Base-by-base conservation (phyloP, 2,329 filamentous ascomycete genomes). In the Xylaria sp. region DNA sequence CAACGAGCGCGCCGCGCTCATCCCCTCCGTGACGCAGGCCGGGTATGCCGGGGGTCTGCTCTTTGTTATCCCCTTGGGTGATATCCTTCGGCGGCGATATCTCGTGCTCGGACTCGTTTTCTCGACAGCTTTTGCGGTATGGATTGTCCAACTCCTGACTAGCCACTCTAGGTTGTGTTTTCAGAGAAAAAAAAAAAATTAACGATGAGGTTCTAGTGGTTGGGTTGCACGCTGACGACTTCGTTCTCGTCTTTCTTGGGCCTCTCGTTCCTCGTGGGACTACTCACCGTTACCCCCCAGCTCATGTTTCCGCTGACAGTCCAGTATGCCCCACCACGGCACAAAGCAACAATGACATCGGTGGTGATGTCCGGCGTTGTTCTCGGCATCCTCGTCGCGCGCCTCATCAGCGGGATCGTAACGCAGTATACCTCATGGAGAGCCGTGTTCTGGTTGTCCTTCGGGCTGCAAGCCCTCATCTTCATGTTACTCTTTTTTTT, bases 271-370 rank as follows among this genome's bases (percentile, higher is more conserved):
- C 77, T 94, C 57, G 87, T 86, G 11, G 88, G 89, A n/a, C 77
- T 90, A n/a, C 89, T 89, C 1, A 95, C 91, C 0, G 91, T 94
- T 1, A 94, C 92, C 2, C 92, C 91, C 12, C 88, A 90, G 75
- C 78, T 90, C 57, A 92, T 95, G 90, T 87, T 95, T 15, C 92
- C 92, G 0, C 80, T 95, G 0, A 90, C 94, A 0, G 90, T 91
- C 2, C 91, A 94, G 70, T 87, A 94, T 17, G 91, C 92, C 0
- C 90, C 91, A 0, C 81, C 86, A 0, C 78, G 88, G 43, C 84
- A 88, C 28, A 86, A 90, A 12, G 90, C 90, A 0, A 85, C 87
- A 25, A 87, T 89, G 12, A 81, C 94, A 4, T 89, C 89, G 5
- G 87, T 94, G 61, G 89, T 94, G 7, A 88, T 91, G 2, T 92